Base-by-base conservation (phyloP, 495 filamentous ascomycete genomes). In the Stereocaulon alpinum region DNA sequence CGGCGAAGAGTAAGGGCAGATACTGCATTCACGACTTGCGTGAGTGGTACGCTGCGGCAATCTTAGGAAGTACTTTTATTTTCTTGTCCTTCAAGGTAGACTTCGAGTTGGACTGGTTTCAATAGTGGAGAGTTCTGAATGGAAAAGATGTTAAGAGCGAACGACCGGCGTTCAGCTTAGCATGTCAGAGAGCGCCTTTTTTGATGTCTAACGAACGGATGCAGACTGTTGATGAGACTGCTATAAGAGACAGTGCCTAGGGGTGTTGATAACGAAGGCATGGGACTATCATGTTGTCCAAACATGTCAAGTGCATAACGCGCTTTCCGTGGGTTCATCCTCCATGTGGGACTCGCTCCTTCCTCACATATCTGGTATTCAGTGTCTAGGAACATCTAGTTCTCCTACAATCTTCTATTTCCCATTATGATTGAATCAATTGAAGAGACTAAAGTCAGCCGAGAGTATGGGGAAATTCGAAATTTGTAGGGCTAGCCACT, bases 81-180 rank as follows among this genome's bases (percentile, higher is more conserved):
- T 24, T 5, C 42, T 18, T 32, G 37, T 41, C 40, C 42, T 59
- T 7, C 51, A 51, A 45, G 56, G 29, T 44, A 52, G 29, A 52
- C 49, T 12, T 55, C 17, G 7, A 27, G 24, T 17, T 20, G 12
- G n/a, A 41, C n/a, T 14, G 9, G 1, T 40, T 20, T 43, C 27
- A 18, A 45, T 40, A 22, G 0, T 41, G 0, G 37, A 17, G 58
- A 37, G 17, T 15, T 53, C 14, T 53, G 12, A n/a, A 2, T 40
- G 44, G 29, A 47, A 47, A 20, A 6, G 2, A 54, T 47, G n/a
- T 2, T 22, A 4, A 18, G 4, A 41, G 42, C 20, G 2, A 37
- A 37, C 58, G 58, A 40, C 58, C 58, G 34, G 58, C 58, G 58
- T 41, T 44, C 20, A 47, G 58, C 51, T 52, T 45, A 10, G 34